phyloP scores from a whole-genome alignment of 2,329 filamentous ascomycete species.

The Graphium sp. region DNA sequence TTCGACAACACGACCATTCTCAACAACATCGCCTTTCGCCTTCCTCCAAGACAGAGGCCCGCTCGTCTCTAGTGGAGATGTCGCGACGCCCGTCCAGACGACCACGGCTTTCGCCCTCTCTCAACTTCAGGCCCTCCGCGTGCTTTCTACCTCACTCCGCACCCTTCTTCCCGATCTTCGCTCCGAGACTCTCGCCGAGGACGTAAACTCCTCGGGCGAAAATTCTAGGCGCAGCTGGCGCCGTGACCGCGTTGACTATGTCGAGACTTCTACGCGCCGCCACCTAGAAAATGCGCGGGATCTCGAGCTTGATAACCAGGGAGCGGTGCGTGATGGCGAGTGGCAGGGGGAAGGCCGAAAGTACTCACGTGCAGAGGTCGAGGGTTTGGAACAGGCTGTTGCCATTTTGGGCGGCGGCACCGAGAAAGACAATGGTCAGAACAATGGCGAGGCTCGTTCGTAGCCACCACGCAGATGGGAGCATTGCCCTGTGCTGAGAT shows the following conservation, averaged over 20 bases:
- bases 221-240: conserved; percentile 40
- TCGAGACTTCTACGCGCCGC: conserved; percentile 62
- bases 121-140: conserved; percentile 65
- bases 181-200: conserved; percentile 7
- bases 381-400: conserved; percentile 35
- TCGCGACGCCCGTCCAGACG: conserved; percentile 43
- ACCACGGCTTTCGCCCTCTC: conserved; percentile 65
- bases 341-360: conserved; percentile 39
- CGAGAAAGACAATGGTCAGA: conserved; percentile 3
- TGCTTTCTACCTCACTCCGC: conserved; percentile 42
- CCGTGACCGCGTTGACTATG: conserved; percentile 61
- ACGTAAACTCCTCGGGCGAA: conserved; percentile 10
- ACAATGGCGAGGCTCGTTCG: too few species aligned
- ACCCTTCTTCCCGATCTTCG: conserved; percentile 48
- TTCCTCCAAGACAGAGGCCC: conserved; percentile 39
- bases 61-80: conserved; percentile 29
- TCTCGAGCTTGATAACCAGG: conserved; percentile 43
- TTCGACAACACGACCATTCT: not conserved
- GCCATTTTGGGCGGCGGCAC: conserved; percentile 20
- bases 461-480: too few species aligned
- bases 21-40: conserved; percentile 22
- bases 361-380: conserved; percentile 34
- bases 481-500: too few species aligned
- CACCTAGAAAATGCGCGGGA: conserved; percentile 59
- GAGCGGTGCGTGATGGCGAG: conserved; percentile 47